These are phyloP conservation scores for Furcasterigmium sp. DNA, from an alignment of 2,329 filamentous ascomycete species.

Conservation along the genomic window DNA sequence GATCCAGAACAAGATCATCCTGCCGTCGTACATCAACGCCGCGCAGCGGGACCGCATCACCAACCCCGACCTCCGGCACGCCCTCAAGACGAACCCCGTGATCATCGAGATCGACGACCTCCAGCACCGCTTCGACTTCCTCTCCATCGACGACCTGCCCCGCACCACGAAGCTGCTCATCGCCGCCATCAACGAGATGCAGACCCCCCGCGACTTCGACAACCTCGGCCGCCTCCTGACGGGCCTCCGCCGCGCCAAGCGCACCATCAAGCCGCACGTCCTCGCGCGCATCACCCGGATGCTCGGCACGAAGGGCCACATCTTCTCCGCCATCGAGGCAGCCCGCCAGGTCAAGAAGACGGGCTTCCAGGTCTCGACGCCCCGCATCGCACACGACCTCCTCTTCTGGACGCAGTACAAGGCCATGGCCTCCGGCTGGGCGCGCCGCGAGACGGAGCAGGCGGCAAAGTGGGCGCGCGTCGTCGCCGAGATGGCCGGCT, in stretches of 20 bases:
- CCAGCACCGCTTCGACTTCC: constrained; percentile 44
- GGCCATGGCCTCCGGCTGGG: constrained; percentile 31
- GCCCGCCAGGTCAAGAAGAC: constrained; percentile 41
- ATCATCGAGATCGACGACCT: constrained; percentile 54
- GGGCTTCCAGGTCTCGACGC: constrained; percentile 33
- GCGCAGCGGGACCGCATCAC: constrained; percentile 50
- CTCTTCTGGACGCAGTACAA: constrained; percentile 33
- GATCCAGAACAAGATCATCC: constrained; percentile 54
- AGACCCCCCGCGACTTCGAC: constrained; percentile 41
- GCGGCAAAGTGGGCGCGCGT: constrained; percentile 40
- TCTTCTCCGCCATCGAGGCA: constrained; percentile 44
- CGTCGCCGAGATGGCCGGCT: constrained; percentile 44
- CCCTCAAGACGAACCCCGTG: constrained; percentile 49
- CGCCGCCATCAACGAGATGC: constrained; percentile 38
- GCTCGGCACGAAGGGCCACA: constrained; percentile 32
- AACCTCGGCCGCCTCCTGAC: constrained; percentile 45
- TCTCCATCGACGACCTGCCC: constrained; percentile 36
- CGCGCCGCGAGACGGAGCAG: constrained; percentile 28
- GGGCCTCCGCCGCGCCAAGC: constrained; percentile 38
- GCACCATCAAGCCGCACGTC: constrained; percentile 45
- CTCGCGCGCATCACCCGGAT: constrained; percentile 32
- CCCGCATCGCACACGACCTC: constrained; percentile 34
- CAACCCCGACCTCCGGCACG: constrained; percentile 36
- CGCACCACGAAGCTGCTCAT: constrained; percentile 31
- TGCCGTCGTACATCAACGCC: constrained; percentile 53